Percentiles rank a stretch among this genome's conserved stretches.
These are phyloP conservation scores for Vigna reflexopilosa DNA, from an alignment of 306 rosid species.

Conservation along the genomic window DNA sequence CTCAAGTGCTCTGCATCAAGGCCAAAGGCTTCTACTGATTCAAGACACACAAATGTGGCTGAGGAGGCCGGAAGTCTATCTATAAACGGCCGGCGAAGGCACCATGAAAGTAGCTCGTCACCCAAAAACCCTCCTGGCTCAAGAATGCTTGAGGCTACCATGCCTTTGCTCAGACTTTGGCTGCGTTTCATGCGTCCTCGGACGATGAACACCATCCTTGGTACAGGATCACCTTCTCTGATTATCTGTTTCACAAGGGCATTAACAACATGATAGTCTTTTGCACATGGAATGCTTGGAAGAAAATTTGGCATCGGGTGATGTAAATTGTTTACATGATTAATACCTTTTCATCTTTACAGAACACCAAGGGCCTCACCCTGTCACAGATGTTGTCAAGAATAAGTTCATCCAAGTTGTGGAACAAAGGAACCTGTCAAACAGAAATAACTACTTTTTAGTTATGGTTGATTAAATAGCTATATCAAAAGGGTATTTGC, in stretches of 20 bases:
- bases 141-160: slow-evolving; percentile 79
- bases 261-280: not conserved
- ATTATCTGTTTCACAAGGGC: slow-evolving; percentile 66
- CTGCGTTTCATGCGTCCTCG: slow-evolving; percentile 72
- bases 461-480: not conserved
- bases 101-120: slow-evolving; percentile 92
- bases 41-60: slow-evolving; percentile 77
- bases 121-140: slow-evolving; percentile 94
- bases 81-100: slow-evolving; percentile 85
- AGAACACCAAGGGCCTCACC: slow-evolving; percentile 85
- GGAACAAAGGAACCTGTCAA: slow-evolving; percentile 85
- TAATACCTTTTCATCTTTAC: slow-evolving; percentile 89
- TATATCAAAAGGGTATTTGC: not conserved
- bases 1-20: slow-evolving; percentile 71
- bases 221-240: slow-evolving; percentile 96
- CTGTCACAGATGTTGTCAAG: slow-evolving; percentile 97
- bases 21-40: slow-evolving; percentile 85
- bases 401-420: slow-evolving; percentile 90
- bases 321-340: slow-evolving; percentile 9
- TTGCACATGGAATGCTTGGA: not conserved
- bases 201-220: slow-evolving; percentile 84
- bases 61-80: slow-evolving; percentile 92
- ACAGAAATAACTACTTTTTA: slow-evolving; percentile 21
- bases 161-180: slow-evolving; percentile 93
- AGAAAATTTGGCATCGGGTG: not conserved